Evolutionary conservation across 345 rosid species (phyloP), one percentile per base, ranked within the genome.

Genomic region (Gynandropsis gynandra): DNA sequence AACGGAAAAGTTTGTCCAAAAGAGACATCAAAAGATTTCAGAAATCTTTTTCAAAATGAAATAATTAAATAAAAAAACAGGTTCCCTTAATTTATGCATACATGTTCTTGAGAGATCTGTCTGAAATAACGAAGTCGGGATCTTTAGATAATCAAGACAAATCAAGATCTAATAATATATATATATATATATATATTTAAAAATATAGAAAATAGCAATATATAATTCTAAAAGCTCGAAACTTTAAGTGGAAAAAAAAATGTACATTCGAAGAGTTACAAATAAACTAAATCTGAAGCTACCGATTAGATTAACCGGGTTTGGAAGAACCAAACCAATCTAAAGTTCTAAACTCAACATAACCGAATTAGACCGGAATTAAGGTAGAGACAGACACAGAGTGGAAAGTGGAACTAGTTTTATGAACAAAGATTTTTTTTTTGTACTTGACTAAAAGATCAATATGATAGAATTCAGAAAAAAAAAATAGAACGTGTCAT

Each of bases 251-350:
- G 12, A 7, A 31, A 32, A n/a, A 13, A 5, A 33, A 61, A 27
- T 62, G 36, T 62, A 53, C 54, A 62, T 37, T 32, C 58, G n/a
- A 52, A 24, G 21, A 35, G 21, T 24, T 62, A 46, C 59, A 24
- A 37, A 29, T 53, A 50, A 45, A 36, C 29, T 11, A 1, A 24
- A 13, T 35, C 51, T 62, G 33, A 55, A 48, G 47, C 42, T 31
- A 49, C 36, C 8, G 17, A 36, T 47, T 33, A 47, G 53, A 36
- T 44, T 58, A 20, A 54, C 54, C 49, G 42, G 56, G 38, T 63
- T 63, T 63, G 62, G 38, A 54, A 63, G 56, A 49, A 50, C 34
- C 63, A 57, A 57, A 64, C 69, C 34, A 31, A 16, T 31, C 54
- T 58, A 65, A 27, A 24, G 29, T 24, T 24, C 29, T 24, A 24